A percentile compares a stretch with the other conserved stretches of the same genome.
These are phyloP conservation scores for Pseudopyricularia cyperi DNA, from an alignment of 2,329 filamentous ascomycete species.

Conservation along the genomic window DNA sequence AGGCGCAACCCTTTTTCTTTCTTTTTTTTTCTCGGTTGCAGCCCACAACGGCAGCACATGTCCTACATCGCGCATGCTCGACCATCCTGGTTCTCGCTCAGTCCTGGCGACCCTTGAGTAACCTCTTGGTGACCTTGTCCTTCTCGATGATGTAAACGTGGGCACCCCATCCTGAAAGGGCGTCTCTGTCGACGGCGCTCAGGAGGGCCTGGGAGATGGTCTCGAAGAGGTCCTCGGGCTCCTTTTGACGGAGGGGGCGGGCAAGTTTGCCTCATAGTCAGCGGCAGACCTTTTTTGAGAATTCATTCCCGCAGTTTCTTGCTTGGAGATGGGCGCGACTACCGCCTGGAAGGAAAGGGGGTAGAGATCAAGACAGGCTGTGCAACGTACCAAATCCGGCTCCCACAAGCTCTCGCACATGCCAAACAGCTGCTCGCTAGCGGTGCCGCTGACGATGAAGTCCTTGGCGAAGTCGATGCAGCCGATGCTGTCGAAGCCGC, in stretches of 20 bases:
- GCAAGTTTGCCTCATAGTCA: too few species aligned
- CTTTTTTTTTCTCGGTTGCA: too few species aligned
- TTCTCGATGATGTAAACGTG: constrained; percentile 99
- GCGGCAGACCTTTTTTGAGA: too few species aligned
- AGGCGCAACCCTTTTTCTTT: too few species aligned
- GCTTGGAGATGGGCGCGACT: too few species aligned
- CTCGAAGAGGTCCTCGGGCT: constrained; percentile 91
- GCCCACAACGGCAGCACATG: not conserved
- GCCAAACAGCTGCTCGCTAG: constrained; percentile 94
- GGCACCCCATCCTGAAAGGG: constrained; percentile 92
- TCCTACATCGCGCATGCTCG: not conserved
- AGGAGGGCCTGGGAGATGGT: constrained; percentile 93
- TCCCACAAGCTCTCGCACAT: constrained; percentile 98
- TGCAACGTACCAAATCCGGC: constrained; percentile 78
- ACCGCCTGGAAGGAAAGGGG: too few species aligned
- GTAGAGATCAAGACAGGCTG: too few species aligned
- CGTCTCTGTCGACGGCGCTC: constrained; percentile 93
- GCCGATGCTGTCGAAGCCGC: constrained; percentile 96
- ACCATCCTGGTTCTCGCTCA: constrained; percentile 25
- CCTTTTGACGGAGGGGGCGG: constrained; percentile 29
- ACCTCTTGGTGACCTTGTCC: constrained; percentile 97
- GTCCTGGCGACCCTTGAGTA: constrained; percentile 96
- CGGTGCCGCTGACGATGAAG: constrained; percentile 95
- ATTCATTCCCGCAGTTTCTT: too few species aligned
- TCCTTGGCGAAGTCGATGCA: constrained; percentile 99